Percentiles rank a stretch among this genome's conserved stretches.
These are phyloP conservation scores for Populus hybrid DNA, from an alignment of 441 rosid species.

Conservation along the genomic window DNA sequence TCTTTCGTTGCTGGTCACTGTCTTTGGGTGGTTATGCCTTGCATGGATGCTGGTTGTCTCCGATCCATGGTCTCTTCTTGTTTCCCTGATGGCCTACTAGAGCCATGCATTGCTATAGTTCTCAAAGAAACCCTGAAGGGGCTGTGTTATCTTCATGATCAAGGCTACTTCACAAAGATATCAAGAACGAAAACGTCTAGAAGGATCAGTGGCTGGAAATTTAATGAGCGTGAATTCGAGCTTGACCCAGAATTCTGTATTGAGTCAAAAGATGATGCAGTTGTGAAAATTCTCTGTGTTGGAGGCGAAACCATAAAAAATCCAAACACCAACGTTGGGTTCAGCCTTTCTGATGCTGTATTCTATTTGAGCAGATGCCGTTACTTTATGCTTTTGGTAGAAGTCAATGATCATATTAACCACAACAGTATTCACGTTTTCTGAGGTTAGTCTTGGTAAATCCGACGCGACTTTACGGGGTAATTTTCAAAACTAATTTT, in stretches of 20 bases:
- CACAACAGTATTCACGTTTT: too few species aligned
- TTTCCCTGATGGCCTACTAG: conserved; percentile 53
- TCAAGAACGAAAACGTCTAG: too few species aligned
- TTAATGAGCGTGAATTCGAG: conserved; percentile 60
- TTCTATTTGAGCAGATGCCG: too few species aligned
- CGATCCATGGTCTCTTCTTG: conserved; percentile 60
- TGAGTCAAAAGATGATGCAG: conserved; percentile 10
- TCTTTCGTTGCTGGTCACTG: conserved; percentile 64
- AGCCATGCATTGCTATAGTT: conserved; percentile 55
- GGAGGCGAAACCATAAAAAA: conserved; percentile 3
- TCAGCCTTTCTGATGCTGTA: too few species aligned
- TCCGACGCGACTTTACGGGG: too few species aligned
- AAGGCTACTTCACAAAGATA: conserved; percentile 77
- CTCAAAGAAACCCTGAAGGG: conserved; percentile 55
- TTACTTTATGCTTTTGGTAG: too few species aligned
- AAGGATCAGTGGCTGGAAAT: conserved; percentile 91
- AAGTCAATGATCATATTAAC: too few species aligned
- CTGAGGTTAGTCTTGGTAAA: too few species aligned
- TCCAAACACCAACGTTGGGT: conserved; percentile 24
- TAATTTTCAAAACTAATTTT: too few species aligned
- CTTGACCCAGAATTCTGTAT: conserved; percentile 53
- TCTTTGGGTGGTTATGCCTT: conserved; percentile 96
- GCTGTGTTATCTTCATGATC: conserved; percentile 67
- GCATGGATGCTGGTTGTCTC: conserved; percentile 78
- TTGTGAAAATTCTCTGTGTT: too few species aligned